These are phyloP conservation scores for Fusarium napiforme DNA, from an alignment of 2,329 filamentous ascomycete species.

Conservation along the genomic window DNA sequence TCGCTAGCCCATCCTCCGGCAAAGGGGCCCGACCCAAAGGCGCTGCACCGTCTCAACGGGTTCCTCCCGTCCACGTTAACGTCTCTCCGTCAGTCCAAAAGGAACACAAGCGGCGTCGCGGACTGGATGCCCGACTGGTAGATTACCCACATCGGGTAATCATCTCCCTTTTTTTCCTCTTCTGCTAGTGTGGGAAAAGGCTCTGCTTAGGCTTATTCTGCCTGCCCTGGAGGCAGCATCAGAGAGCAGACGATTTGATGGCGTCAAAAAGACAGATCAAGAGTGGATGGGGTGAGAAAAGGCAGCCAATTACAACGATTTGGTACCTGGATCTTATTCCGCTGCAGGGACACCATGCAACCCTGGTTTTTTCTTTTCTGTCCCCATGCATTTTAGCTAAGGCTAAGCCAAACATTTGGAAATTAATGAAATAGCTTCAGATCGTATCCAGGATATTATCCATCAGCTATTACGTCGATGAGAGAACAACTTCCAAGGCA, in stretches of 20 bases:
- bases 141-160: conserved; percentile 34
- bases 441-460: conserved; percentile 9
- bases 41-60: conserved; percentile 33
- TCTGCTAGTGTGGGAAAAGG: conserved; percentile 20
- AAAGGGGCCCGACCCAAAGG: conserved; percentile 28
- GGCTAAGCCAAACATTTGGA: conserved; percentile 3
- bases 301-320: conserved; percentile 20
- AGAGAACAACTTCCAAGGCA: conserved; percentile 30
- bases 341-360: conserved; percentile 35
- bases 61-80: conserved; percentile 32
- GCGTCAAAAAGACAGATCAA: conserved; percentile 27
- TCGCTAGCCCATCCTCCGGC: conserved; percentile 29
- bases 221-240: conserved; percentile 11
- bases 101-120: conserved; percentile 18
- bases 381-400: conserved; percentile 7
- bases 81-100: conserved; percentile 21
- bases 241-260: conserved; percentile 21
- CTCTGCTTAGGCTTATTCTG: conserved; percentile 29
- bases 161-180: conserved; percentile 30
- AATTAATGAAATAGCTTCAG: conserved; percentile 23
- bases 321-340: conserved; percentile 32
- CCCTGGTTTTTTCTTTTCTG: conserved; percentile 22
- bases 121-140: conserved; percentile 20
- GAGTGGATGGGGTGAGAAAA: conserved; percentile 3
- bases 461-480: conserved; percentile 19